These are phyloP conservation scores for Casuarina cunninghamiana DNA, from an alignment of 306 rosid genomes.

Conservation along the genomic window DNA sequence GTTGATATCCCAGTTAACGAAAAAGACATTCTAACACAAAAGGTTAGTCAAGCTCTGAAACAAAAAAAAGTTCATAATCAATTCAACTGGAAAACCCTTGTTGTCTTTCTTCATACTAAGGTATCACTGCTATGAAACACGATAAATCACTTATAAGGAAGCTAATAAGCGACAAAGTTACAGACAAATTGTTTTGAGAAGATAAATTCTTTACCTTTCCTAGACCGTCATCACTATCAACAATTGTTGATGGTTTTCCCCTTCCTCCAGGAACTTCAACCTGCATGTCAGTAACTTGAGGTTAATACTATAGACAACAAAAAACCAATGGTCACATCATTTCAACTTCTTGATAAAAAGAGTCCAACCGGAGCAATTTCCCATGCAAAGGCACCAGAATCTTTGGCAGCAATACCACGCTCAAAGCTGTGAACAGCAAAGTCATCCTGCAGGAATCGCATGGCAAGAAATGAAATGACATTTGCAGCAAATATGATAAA, in stretches of 20 bases:
- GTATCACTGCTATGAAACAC: background rate
- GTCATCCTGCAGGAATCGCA: constrained; percentile 64
- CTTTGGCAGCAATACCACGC: constrained; percentile 92
- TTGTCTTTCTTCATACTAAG: background rate
- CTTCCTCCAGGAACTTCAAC: constrained; percentile 96
- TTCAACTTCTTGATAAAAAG: constrained; percentile 17
- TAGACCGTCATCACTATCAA: constrained; percentile 85
- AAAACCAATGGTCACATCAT: background rate
- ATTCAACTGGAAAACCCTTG: too few relatives aligned
- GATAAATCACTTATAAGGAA: background rate
- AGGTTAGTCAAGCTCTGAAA: background rate
- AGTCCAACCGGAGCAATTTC: constrained; percentile 75
- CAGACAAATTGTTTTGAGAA: constrained; percentile 12
- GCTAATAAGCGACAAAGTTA: background rate
- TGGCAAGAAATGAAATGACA: constrained; percentile 24
- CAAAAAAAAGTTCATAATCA: background rate
- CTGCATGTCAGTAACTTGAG: constrained; percentile 15
- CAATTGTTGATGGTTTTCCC: constrained; percentile 80
- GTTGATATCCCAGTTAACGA: constrained; percentile 2
- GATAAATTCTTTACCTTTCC: constrained; percentile 66
- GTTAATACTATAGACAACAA: background rate
- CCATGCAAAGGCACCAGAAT: constrained; percentile 72
- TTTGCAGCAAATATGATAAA: background rate
- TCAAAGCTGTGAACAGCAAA: constrained; percentile 84
- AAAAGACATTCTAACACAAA: background rate